Evolutionary conservation across 2,329 filamentous ascomycete species (phyloP).

Genomic region (Aspergillus calidoustus): DNA sequence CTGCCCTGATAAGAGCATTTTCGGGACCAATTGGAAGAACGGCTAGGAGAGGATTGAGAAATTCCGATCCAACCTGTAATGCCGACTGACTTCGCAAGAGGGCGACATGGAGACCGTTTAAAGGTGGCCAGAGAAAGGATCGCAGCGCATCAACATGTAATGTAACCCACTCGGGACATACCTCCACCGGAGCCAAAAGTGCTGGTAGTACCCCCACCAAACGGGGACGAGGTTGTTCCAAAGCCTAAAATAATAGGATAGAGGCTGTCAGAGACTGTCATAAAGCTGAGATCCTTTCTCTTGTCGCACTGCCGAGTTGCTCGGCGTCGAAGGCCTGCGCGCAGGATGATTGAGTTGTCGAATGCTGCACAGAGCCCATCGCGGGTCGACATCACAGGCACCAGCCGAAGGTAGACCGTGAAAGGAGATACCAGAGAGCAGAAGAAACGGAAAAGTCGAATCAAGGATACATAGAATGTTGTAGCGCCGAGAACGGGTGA

Average conservation of each 20-base stretch:
- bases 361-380: conserved; percentile 29
- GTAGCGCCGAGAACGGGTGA: neutral
- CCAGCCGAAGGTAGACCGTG: conserved; percentile 26
- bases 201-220: conserved; percentile 42
- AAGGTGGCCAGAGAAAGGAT: conserved; percentile 27
- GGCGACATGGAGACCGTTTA: conserved; percentile 12
- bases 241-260: conserved; percentile 45
- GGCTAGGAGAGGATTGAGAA: neutral
- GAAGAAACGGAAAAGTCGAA: conserved; percentile 12
- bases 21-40: neutral
- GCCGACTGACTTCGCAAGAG: conserved; percentile 4
- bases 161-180: conserved; percentile 39
- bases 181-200: conserved; percentile 49
- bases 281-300: conserved; percentile 38
- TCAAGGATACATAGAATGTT: neutral
- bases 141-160: conserved; percentile 28
- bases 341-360: conserved; percentile 21
- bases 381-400: conserved; percentile 38
- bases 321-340: conserved; percentile 33
- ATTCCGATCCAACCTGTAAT: neutral
- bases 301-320: conserved; percentile 33
- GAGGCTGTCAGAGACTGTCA: conserved; percentile 45
- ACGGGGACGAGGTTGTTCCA: conserved; percentile 44
- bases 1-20: neutral
- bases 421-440: conserved; percentile 8